Evolutionary conservation across 257 asterid species (phyloP), one percentile per base, ranked within the genome.

Genomic region (Apocynum venetum): DNA sequence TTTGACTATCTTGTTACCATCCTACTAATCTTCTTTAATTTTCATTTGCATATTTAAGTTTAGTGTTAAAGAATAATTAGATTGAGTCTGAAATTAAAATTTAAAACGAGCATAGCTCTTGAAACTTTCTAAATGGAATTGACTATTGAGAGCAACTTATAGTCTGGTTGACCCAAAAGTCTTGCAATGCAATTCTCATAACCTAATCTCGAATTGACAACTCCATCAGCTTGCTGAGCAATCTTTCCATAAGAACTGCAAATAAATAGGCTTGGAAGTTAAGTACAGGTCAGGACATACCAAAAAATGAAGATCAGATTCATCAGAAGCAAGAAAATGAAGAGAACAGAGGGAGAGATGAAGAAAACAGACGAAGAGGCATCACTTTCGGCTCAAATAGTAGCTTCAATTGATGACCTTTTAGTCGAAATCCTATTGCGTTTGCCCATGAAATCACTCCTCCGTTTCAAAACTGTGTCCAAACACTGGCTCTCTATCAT

Each of bases 401-500:
- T 83, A 19, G 82, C 80, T 2, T 63, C 86, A 15, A 76, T 70
- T 43, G 78, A 81, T 25, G 87, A 87, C 67, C 82, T 87, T 71
- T 57, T 83, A 35, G 74, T 76, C 19, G 77, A 85, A 38, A 85
- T 83, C 35, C 70, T 85, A 2, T 69, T 83, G 0, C 80, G 77
- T 19, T 79, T 85, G 25, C 88, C 91, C 6, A 71, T 81, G 0
- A 85, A 67, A 56, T 74, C 85, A 9, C 86, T 85, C n/a, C 2
- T 73, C 1, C 82, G 78, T 1, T 87, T 76, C 79, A 83, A 78
- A 70, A 59, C 25, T 3, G 89, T 85, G 6, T 83, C 88, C 78
- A 87, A 85, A 49, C 79, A 66, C 19, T 83, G 91, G 88, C 76
- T 78, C 14, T 75, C 85, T 17, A 47, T 87, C 55, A 82, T 87